Evolutionary conservation across 495 filamentous ascomycete genomes (phyloP).

Genomic region (Barbatosphaeria neglecta): DNA sequence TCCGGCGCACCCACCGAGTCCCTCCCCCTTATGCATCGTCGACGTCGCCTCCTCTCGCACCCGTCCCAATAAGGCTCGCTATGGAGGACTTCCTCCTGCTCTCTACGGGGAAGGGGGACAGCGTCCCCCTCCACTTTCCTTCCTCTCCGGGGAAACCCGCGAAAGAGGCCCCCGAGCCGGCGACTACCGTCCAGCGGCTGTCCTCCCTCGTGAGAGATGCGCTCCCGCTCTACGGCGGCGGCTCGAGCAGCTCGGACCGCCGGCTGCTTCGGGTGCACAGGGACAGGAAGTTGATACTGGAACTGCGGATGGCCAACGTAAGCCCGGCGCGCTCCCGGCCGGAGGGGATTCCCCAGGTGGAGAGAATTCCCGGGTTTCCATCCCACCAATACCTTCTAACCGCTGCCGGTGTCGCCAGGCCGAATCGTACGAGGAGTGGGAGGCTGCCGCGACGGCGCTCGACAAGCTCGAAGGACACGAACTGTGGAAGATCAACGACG

Average conservation of each 20-base stretch:
- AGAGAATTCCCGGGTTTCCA: not conserved
- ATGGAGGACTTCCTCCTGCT: not conserved
- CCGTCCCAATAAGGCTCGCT: not conserved
- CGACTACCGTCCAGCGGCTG: not conserved
- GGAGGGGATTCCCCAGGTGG: too few relatives aligned
- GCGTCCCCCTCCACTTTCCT: not conserved
- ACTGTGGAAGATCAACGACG: conserved; percentile 58
- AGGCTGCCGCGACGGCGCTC: conserved; percentile 58
- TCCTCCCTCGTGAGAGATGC: not conserved
- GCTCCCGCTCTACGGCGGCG: not conserved
- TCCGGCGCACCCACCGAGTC: not conserved
- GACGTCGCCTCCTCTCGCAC: not conserved
- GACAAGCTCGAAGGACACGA: conserved; percentile 74
- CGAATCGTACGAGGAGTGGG: conserved; percentile 52
- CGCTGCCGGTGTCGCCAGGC: conserved; percentile 30
- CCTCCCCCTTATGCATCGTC: not conserved
- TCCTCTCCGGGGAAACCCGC: not conserved
- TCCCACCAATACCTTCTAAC: not conserved
- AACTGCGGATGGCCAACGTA: not conserved
- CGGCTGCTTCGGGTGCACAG: not conserved
- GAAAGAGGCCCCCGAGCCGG: not conserved
- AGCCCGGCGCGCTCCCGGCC: too few relatives aligned
- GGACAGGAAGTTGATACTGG: not conserved
- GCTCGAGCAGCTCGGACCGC: not conserved
- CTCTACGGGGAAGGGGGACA: not conserved